Evolutionary conservation across 2,329 filamentous ascomycete species (phyloP).

Genomic region (Graphium sp.): DNA sequence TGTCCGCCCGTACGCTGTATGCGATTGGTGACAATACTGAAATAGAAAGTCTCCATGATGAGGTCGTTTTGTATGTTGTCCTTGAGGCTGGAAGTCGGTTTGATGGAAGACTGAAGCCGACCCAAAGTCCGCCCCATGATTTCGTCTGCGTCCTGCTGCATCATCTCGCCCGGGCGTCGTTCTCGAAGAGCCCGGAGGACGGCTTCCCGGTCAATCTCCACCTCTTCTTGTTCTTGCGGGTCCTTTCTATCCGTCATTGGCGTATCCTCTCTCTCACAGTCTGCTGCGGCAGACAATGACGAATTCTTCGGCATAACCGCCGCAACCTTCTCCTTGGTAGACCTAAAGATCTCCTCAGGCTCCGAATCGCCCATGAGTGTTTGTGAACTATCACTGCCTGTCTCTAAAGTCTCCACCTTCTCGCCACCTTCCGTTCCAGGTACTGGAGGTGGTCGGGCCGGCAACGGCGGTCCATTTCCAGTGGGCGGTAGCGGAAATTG

Average conservation of each 20-base stretch:
- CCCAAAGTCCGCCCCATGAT: slow-evolving; percentile 88
- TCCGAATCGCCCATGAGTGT: slow-evolving; percentile 4
- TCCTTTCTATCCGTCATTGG: slow-evolving; percentile 2
- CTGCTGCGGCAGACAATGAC: background rate
- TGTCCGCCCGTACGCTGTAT: slow-evolving; percentile 24
- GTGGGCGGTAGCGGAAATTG: slow-evolving; percentile 2
- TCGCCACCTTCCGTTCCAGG: background rate
- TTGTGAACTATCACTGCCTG: slow-evolving; percentile 2
- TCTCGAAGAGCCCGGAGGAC: slow-evolving; percentile 21
- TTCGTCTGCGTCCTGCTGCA: slow-evolving; percentile 88
- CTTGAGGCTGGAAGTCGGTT: slow-evolving; percentile 43
- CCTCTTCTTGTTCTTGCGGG: background rate
- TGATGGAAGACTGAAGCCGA: slow-evolving; percentile 78
- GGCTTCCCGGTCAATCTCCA: slow-evolving; percentile 13
- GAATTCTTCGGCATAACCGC: slow-evolving; percentile 2
- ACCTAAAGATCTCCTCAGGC: slow-evolving; percentile 1
- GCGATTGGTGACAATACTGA: slow-evolving; percentile 42
- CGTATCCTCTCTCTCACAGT: background rate
- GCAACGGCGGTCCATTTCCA: slow-evolving; percentile 2
- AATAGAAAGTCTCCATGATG: slow-evolving; percentile 55
- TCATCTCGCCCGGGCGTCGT: slow-evolving; percentile 8
- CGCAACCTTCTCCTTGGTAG: slow-evolving; percentile 1
- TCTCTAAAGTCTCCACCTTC: background rate
- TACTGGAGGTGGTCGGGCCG: slow-evolving; percentile 1
- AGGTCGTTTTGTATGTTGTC: slow-evolving; percentile 64